A percentile compares a stretch with the other conserved stretches of the same genome.
phyloP scores from a whole-genome alignment of 805 yeast genomes.

The Candida namnaoensis region DNA sequence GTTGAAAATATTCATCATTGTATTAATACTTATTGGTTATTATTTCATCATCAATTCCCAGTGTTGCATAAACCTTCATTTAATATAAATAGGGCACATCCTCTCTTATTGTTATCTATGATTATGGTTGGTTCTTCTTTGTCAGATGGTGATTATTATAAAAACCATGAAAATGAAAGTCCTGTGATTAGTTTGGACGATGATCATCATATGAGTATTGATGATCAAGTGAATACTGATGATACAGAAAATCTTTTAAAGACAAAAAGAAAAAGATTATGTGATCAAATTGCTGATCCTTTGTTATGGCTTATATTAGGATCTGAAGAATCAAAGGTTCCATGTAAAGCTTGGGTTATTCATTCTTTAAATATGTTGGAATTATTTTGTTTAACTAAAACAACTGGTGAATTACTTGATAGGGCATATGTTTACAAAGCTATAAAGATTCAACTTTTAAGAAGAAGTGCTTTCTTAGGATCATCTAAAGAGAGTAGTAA shows the following conservation, averaged over 20 bases:
- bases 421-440: slow-evolving; percentile 44
- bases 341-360: slow-evolving; percentile 39
- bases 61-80: slow-evolving; percentile 34
- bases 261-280: slow-evolving; percentile 24
- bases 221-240: too few species aligned
- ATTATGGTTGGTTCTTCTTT: slow-evolving; percentile 9
- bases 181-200: too few species aligned
- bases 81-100: slow-evolving; percentile 29
- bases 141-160: slow-evolving; percentile 1
- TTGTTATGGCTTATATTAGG: slow-evolving; percentile 35
- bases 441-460: slow-evolving; percentile 38
- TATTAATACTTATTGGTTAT: slow-evolving; percentile 23
- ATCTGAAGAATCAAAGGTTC: slow-evolving; percentile 43
- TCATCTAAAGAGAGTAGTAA: slow-evolving; percentile 28
- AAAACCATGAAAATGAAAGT: too few species aligned
- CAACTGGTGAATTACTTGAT: slow-evolving; percentile 37
- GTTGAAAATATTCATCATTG: not conserved
- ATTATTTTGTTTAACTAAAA: slow-evolving; percentile 36
- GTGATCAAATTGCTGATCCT: slow-evolving; percentile 29
- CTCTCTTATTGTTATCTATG: slow-evolving; percentile 15
- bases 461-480: slow-evolving; percentile 37
- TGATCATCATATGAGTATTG: too few species aligned
- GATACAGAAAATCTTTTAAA: too few species aligned
- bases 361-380: slow-evolving; percentile 39
- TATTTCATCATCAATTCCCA: not conserved